These are phyloP conservation scores for Pseudonitzschia pungens DNA, from an alignment of 108 stramenopile species.

Conservation along the genomic window DNA sequence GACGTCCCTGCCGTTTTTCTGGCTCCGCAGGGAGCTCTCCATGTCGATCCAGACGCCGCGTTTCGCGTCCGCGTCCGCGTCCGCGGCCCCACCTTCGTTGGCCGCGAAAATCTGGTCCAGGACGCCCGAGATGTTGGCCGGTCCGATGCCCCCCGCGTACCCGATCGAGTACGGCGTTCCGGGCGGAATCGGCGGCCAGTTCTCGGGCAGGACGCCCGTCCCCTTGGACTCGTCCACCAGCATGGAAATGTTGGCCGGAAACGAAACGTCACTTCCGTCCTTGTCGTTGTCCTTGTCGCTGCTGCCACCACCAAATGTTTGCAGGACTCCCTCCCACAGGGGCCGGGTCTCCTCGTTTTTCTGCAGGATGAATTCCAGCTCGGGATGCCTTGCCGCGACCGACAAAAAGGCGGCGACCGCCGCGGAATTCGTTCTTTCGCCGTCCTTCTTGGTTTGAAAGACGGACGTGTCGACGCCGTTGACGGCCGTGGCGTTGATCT, in stretches of 20 bases:
- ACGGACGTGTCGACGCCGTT: constrained; percentile 87
- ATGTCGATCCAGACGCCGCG: constrained; percentile 85
- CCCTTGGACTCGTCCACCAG: constrained; percentile 85
- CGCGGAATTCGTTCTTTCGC: not conserved
- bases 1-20: constrained; percentile 58
- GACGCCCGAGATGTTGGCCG: constrained; percentile 62
- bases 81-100: not conserved
- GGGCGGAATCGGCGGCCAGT: constrained; percentile 43
- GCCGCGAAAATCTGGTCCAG: constrained; percentile 48
- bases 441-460: constrained; percentile 18
- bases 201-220: constrained; percentile 59
- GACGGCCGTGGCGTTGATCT: constrained; percentile 94
- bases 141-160: constrained; percentile 91
- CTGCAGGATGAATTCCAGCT: constrained; percentile 92
- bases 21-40: constrained; percentile 82
- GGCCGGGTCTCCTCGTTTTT: constrained; percentile 84
- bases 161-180: constrained; percentile 56
- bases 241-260: constrained; percentile 72
- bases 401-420: constrained; percentile 47
- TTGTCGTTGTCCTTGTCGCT: constrained; percentile 11
- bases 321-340: constrained; percentile 72
- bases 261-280: constrained; percentile 3
- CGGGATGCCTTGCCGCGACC: constrained; percentile 42
- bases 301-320: not conserved
- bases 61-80: not conserved